phyloP scores from a whole-genome alignment of 75 land plant species.

The Cupressus sempervirens region DNA sequence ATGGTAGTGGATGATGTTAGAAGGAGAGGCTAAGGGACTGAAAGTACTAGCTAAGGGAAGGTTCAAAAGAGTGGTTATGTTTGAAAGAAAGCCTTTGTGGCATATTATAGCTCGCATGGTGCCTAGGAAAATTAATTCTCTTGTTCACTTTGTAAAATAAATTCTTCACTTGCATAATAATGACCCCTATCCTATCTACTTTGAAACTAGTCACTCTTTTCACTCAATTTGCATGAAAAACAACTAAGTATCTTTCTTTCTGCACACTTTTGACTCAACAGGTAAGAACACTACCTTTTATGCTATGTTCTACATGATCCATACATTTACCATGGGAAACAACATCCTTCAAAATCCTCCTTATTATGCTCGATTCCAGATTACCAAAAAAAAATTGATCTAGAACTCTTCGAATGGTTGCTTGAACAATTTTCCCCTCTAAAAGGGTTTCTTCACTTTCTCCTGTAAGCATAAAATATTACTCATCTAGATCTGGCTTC shows the following conservation, averaged over 20 bases:
- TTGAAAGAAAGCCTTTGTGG: no score
- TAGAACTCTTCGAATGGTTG: slow-evolving; percentile 60
- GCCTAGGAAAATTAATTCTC: no score
- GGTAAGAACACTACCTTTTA: slow-evolving; percentile 72
- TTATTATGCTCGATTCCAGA: slow-evolving; percentile 80
- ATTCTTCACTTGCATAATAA: slow-evolving; percentile 54
- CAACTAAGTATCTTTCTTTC: slow-evolving; percentile 49
- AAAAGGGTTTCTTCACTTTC: slow-evolving; percentile 77
- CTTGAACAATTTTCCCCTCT: slow-evolving; percentile 77
- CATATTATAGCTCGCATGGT: no score
- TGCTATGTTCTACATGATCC: slow-evolving; percentile 42
- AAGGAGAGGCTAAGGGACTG: not conserved
- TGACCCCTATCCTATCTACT: slow-evolving; percentile 32
- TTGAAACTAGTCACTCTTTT: slow-evolving; percentile 35
- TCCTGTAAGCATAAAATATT: slow-evolving; percentile 71
- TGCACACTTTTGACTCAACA: slow-evolving; percentile 66
- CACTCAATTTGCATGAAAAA: slow-evolving; percentile 56
- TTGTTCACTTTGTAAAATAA: slow-evolving; percentile 44
- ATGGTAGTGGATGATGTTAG: not conserved
- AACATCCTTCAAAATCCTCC: slow-evolving; percentile 60
- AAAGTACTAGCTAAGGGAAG: no score
- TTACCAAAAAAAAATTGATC: slow-evolving; percentile 51
- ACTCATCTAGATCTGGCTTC: slow-evolving; percentile 64
- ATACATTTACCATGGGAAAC: slow-evolving; percentile 55
- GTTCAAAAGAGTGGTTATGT: no score